Base-by-base conservation (phyloP, 2,329 filamentous ascomycete genomes). In the Scedosporium minutisporum region DNA sequence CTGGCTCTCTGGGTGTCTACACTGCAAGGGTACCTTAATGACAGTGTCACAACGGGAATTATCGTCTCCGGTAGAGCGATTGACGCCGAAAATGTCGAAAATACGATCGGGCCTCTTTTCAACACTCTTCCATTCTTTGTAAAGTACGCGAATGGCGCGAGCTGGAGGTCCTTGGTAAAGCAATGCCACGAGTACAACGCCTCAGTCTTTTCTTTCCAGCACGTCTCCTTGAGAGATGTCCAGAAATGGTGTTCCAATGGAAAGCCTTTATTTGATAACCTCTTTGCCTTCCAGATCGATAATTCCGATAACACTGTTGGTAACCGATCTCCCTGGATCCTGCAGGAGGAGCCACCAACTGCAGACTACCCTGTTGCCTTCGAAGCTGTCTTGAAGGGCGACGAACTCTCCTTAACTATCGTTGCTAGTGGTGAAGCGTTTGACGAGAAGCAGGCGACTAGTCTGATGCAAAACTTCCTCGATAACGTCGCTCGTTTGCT, bases 41-140 rank as follows among this genome's bases (percentile, higher is more conserved):
- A 74, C 16, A 73, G 78, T 6, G 74, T 82, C 1, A 83, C 84
- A 0, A 77, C 93, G 14, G 93, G 93, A 0, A 76, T 96, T 21
- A 82, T 97, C 12, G 82, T 90, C 0, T 95, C 92, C 6, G 93
- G 93, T 0, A 82, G 93, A 64, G 83, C 86, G 0, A 82, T 96
- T 4, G 83, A 89, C 53, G 75, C 91, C 12, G 80, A 87, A 6
- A 78, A 79, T 1, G 82, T 87, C 1, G 88, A 92, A 57, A 70
- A 79, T 23, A 83, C 90, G 0, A 82, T 95, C 51, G 93, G 93
- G 0, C 93, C 93, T 0, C 76, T 97, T 21, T 96, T 97, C 80
- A 97, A 97, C 70, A 96, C 92, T 0, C 77, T 97, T 1, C 91
- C 93, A 0, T 91, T 89, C 70, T 80, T 83, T 62, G 74, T 86